Conservation (phyloP, 345 rosid species). For the Kandelia obovata region DNA sequence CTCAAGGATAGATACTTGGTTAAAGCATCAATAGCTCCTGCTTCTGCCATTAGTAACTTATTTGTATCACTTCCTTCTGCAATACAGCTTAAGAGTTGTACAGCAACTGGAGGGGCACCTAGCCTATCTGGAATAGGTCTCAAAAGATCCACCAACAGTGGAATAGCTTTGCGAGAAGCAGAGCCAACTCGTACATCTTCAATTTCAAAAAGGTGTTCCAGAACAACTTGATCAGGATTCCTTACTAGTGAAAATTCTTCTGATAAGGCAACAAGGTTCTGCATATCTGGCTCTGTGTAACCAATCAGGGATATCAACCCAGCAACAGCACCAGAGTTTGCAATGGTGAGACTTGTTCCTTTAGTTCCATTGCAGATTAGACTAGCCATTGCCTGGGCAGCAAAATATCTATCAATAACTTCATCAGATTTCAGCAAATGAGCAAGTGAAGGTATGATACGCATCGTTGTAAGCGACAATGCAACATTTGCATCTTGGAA, state of each 20-base stretch:
- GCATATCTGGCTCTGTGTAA: conserved; percentile 52
- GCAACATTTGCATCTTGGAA: conserved; percentile 65
- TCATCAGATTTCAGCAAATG: conserved; percentile 73
- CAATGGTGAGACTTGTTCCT: conserved; percentile 62
- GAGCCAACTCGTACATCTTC: conserved; percentile 78
- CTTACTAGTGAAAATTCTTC: conserved; percentile 56
- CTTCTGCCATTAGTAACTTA: conserved; percentile 76
- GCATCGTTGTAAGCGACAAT: conserved; percentile 57
- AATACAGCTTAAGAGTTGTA: conserved; percentile 58
- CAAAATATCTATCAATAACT: conserved; percentile 64
- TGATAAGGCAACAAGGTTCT: conserved; percentile 50
- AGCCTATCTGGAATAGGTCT: conserved; percentile 88
- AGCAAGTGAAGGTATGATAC: conserved; percentile 64
- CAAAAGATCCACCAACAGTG: conserved; percentile 80
- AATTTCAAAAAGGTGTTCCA: conserved; percentile 65
- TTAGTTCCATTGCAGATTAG: conserved; percentile 59
- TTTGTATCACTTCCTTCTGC: conserved; percentile 72
- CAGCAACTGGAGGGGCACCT: conserved; percentile 75
- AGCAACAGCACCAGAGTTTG: conserved; percentile 79
- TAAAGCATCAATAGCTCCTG: conserved; percentile 88
- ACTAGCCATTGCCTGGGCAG: conserved; percentile 89
- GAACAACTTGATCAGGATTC: conserved; percentile 63
- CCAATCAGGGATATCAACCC: conserved; percentile 76
- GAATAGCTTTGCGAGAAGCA: conserved; percentile 71
- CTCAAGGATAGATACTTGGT: conserved; percentile 71